Conservation (phyloP, 805 yeast genomes). For the Nakazawaea ernobii region DNA sequence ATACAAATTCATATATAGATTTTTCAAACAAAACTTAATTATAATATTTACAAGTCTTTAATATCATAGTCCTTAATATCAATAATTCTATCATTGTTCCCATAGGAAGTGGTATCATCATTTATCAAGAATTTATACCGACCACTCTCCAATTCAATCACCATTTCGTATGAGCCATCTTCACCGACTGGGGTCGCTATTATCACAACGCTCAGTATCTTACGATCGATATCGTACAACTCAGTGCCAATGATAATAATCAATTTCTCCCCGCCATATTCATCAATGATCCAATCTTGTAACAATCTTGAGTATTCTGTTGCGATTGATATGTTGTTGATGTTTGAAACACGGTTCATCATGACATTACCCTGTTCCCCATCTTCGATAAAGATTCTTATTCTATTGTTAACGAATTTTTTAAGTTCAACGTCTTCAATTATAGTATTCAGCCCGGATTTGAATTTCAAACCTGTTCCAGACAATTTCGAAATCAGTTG, state of each 20-base stretch:
- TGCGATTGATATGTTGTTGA: not conserved
- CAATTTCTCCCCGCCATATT: not conserved
- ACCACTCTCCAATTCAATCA: not conserved
- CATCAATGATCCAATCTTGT: conserved; percentile 6
- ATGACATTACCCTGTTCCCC: conserved; percentile 6
- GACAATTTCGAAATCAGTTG: conserved; percentile 19
- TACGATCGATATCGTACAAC: not conserved
- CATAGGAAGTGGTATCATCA: not conserved
- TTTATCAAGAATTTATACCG: not conserved
- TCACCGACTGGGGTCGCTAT: not conserved
- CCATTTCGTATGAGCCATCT: not conserved
- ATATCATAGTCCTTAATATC: conserved; percentile 7
- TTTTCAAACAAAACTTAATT: not conserved
- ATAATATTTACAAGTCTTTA: not conserved
- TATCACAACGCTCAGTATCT: not conserved
- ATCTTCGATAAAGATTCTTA: conserved; percentile 7
- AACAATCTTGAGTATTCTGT: not conserved
- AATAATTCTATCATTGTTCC: not conserved
- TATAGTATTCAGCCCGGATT: conserved; percentile 12
- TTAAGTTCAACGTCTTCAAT: not conserved
- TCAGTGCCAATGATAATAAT: not conserved
- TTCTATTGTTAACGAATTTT: conserved; percentile 1
- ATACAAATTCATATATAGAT: too few relatives aligned
- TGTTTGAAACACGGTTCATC: not conserved
- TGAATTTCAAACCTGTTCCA: conserved; percentile 21